Evolutionary conservation across 139 green algal species (phyloP).

Genomic region (Volvox africanus): DNA sequence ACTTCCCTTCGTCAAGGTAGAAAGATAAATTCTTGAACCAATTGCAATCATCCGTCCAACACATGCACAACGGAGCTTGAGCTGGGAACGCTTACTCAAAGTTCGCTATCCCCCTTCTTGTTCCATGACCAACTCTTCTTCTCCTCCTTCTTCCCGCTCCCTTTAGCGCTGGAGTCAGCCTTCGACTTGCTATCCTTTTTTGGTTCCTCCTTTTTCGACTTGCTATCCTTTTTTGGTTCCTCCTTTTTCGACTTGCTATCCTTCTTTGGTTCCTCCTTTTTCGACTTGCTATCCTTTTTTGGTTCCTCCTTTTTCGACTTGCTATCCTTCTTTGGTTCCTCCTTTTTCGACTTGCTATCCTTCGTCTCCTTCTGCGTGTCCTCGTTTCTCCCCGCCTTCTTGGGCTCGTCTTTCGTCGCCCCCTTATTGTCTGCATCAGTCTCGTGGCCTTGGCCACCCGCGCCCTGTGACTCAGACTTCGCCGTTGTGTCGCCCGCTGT

Average conservation of each 20-base stretch:
- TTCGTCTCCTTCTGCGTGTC: constrained; percentile 8
- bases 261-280: constrained; percentile 37
- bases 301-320: constrained; percentile 9
- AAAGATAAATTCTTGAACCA: too few species aligned
- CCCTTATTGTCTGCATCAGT: neutral
- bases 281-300: constrained; percentile 30
- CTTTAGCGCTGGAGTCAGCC: neutral
- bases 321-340: constrained; percentile 21
- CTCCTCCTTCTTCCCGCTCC: neutral
- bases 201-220: constrained; percentile 3
- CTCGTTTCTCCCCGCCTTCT: neutral
- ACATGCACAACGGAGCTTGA: too few species aligned
- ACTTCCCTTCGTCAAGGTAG: too few species aligned
- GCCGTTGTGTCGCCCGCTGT: neutral
- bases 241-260: neutral
- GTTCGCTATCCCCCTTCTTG: constrained; percentile 5
- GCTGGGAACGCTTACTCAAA: neutral
- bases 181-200: constrained; percentile 7
- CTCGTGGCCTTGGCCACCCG: neutral
- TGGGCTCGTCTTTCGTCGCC: neutral
- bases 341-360: constrained; percentile 19
- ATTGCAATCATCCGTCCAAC: too few species aligned
- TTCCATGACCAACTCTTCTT: constrained; percentile 24
- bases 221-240: constrained; percentile 12
- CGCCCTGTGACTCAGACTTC: constrained; percentile 30